These are phyloP conservation scores for Theileria orientalis DNA, from an alignment of 169 alveolate genomes.

Conservation along the genomic window DNA sequence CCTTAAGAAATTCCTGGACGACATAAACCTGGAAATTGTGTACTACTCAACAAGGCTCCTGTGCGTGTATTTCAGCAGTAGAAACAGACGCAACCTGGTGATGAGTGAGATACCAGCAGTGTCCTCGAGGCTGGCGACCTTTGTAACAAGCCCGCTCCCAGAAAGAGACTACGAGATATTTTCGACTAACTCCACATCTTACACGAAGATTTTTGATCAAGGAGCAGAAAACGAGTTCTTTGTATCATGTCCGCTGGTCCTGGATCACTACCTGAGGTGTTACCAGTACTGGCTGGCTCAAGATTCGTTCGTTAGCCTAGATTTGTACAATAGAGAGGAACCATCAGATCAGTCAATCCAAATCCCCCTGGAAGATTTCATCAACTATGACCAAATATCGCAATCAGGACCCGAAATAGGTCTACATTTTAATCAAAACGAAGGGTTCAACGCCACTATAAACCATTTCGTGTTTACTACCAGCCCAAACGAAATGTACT, in stretches of 20 bases:
- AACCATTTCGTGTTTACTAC: background rate
- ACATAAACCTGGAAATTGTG: conserved; percentile 57
- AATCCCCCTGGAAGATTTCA: conserved; percentile 10
- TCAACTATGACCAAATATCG: background rate
- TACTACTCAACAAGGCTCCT: conserved; percentile 52
- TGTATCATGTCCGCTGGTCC: conserved; percentile 40
- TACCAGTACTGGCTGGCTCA: conserved; percentile 24
- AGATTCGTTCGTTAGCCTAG: conserved; percentile 47
- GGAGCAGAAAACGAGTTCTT: conserved; percentile 8
- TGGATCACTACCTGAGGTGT: conserved; percentile 31
- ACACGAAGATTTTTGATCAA: conserved; percentile 13
- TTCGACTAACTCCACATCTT: conserved; percentile 2
- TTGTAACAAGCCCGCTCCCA: conserved; percentile 55
- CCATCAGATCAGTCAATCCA: background rate
- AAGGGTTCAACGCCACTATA: background rate
- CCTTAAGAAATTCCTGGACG: conserved; percentile 55
- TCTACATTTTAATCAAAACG: background rate
- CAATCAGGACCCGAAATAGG: background rate
- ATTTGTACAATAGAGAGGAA: conserved; percentile 8
- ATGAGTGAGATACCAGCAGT: conserved; percentile 48
- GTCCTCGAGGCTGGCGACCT: conserved; percentile 17
- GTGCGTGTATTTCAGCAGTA: conserved; percentile 55
- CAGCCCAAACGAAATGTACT: conserved; percentile 25
- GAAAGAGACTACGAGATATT: conserved; percentile 19
- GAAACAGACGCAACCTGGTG: conserved; percentile 22